Evolutionary conservation across 192 early-diverging fungal species (phyloP).

Genomic region (Geranomyces variabilis): DNA sequence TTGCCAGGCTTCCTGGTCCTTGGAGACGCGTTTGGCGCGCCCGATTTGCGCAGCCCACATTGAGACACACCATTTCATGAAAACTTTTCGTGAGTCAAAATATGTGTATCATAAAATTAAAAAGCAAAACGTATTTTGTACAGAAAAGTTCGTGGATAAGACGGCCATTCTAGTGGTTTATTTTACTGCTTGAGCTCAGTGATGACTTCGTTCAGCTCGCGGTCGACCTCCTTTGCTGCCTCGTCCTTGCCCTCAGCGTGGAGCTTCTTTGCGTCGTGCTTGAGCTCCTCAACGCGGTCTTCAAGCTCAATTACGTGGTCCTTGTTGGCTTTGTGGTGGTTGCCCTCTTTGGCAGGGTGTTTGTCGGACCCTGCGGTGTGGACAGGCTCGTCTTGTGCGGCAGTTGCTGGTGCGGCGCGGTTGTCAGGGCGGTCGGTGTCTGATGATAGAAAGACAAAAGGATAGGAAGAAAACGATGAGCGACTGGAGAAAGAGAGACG

Average conservation of each 20-base stretch:
- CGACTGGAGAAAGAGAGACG: not conserved
- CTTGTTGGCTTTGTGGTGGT: conserved; percentile 20
- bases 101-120: no score
- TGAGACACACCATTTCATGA: no score
- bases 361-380: conserved; percentile 15
- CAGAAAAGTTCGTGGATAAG: no score
- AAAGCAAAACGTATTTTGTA: no score
- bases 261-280: conserved; percentile 3
- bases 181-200: not conserved
- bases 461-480: not conserved
- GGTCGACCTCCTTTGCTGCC: not conserved
- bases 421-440: conserved; percentile 20
- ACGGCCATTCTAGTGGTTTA: no score
- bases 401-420: not conserved
- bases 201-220: conserved; percentile 8
- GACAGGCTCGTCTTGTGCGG: not conserved
- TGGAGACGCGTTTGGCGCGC: no score
- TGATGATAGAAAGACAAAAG: no score
- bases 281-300: conserved; percentile 10
- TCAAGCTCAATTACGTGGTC: conserved; percentile 11
- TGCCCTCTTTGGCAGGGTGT: conserved; percentile 18
- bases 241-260: conserved; percentile 14
- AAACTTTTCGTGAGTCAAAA: no score
- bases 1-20: no score
- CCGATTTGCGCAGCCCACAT: no score